Base-by-base conservation (phyloP, 148 eudicot species). In the Rhododendron henanense region DNA sequence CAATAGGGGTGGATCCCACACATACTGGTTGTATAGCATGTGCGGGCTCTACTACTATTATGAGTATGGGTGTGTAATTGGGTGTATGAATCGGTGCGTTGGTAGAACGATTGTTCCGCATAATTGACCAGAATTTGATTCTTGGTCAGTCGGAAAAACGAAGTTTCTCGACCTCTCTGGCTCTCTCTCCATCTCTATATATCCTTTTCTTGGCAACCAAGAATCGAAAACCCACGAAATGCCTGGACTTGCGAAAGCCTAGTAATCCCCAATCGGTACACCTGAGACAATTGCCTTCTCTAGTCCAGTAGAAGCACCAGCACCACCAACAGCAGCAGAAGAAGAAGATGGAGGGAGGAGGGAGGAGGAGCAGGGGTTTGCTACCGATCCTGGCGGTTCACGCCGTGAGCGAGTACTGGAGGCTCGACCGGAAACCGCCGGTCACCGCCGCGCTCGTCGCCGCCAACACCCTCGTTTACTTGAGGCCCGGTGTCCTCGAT, bases 371-470 rank as follows among this genome's bases (percentile, higher is more conserved):
- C 37, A 74, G 78, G 2, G 78, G 78, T 16, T 74, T 74, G 45
- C 78, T 74, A 15, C 78, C 78, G 37, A 31, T 74, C 21, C 45
- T 74, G 41, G 78, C 78, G 9, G 78, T 74, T 39, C 78, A 74
- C 78, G 78, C 78, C 21, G 3, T 74, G 78, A 35, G 78, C 78
- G 41, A 74, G 78, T 74, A 74, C 44, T 74, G 78, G 78, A 35
- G 78, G 44, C 78, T 74, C 37, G 78, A 74, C 16, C 21, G 78
- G 78, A 74, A 74, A 35, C 78, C 78, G 37, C 78, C 78, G 15
- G 44, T 74, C 78, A 74, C 78, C 44, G 78, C 78, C 3, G 78
- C 45, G 37, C 78, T 74, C 35, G 44, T 74, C 78, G 78, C 78
- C 44, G 78, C 78, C 45, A 74, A 74, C 78, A 16, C 78, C 18